Evolutionary conservation across 768 basidiomycete species (phyloP).

Genomic region (Psilocybe cyanescens): DNA sequence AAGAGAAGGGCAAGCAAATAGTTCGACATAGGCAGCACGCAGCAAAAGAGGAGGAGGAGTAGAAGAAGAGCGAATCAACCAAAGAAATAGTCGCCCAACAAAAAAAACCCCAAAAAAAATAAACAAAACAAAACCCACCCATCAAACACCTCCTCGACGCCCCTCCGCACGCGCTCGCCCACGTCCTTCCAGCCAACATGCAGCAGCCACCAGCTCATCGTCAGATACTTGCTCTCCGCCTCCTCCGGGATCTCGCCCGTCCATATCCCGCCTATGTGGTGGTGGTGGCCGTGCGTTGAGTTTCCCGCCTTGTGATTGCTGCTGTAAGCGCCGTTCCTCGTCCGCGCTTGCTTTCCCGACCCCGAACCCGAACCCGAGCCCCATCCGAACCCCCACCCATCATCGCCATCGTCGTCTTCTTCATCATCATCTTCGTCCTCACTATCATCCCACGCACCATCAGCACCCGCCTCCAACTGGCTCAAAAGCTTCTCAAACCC

Average conservation of each 20-base stretch:
- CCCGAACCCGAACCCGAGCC: not conserved
- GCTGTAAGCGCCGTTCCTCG: too few species aligned
- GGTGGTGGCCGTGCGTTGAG: not conserved
- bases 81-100: not conserved
- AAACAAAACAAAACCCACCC: conserved; percentile 52
- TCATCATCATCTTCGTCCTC: conserved; percentile 27
- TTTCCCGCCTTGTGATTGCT: too few species aligned
- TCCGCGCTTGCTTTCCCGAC: too few species aligned
- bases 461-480: conserved; percentile 4
- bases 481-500: conserved; percentile 13
- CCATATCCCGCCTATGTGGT: conserved; percentile 10
- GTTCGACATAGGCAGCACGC: too few species aligned
- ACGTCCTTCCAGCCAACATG: conserved; percentile 93
- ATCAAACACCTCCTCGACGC: conserved; percentile 84
- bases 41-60: not conserved
- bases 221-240: conserved; percentile 79
- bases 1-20: too few species aligned
- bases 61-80: not conserved
- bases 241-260: conserved; percentile 54
- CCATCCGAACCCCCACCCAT: conserved; percentile 18
- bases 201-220: conserved; percentile 91
- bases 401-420: conserved; percentile 17
- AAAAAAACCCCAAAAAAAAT: not conserved
- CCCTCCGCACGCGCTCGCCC: conserved; percentile 68
- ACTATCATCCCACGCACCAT: conserved; percentile 14